Evolutionary conservation across 495 filamentous ascomycete genomes (phyloP), one percentile per base, ranked within the genome.

Genomic region (Endocarpon pusillum): DNA sequence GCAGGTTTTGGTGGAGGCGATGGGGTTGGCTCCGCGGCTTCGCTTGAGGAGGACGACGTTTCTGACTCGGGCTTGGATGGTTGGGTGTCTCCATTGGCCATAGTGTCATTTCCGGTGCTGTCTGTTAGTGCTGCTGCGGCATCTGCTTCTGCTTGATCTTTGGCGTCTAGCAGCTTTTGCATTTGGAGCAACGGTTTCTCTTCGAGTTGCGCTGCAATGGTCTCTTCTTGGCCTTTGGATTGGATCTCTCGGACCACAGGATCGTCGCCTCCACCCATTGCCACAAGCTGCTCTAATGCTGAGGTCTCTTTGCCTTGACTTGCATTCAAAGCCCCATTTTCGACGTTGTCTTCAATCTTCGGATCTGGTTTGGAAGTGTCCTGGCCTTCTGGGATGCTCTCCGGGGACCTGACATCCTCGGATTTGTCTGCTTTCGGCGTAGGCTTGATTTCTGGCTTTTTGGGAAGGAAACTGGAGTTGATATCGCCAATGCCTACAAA

Each of bases 401-500:
- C 40, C 9, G 45, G 44, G 3, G 39, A 20, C 21, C 45, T 46
- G 1, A 41, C 37, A 12, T 26, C 42, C 42, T 29, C 40, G 34
- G 28, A 45, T 37, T 40, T 33, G 12, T 18, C 44, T 19, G 39
- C 33, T 20, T 33, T 45, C 15, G 18, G 36, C 24, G 36, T 19
- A 8, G 56, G 41, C 21, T 57, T 67, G 16, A 86, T 54, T 33
- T 86, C 85, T 42, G 82, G 73, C 32, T 81, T 73, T 49, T 92
- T 89, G 0, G 89, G 91, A 34, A 99, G 52, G 52, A 96, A 96
- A 44, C 81, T 93, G 2, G 89, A 91, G 59, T 99, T 99, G 61
- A 99, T 99, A 53, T 99, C 89, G 30, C 89, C 89, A 45, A 94
- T 94, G 17, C 91, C 91, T 19, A 87, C 78, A 51, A 96, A 97